Evolutionary conservation across 2,329 filamentous ascomycete genomes (phyloP).

Genomic region (Elsinoe perseae): DNA sequence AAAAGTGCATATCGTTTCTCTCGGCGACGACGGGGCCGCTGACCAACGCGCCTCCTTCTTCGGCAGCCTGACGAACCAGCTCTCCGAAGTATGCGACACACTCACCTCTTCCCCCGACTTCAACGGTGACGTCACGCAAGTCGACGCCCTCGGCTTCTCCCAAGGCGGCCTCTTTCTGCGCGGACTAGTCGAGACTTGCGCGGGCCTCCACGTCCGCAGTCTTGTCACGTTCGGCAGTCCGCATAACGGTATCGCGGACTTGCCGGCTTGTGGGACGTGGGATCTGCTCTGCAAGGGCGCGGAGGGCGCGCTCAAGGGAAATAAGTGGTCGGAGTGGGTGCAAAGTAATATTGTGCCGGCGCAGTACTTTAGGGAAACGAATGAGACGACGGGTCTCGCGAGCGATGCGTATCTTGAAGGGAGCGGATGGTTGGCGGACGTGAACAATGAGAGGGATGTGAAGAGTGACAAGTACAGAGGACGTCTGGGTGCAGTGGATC

Average conservation of each 20-base stretch:
- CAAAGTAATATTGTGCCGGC: slow-evolving; percentile 79
- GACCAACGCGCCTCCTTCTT: slow-evolving; percentile 84
- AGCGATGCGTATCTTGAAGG: slow-evolving; percentile 62
- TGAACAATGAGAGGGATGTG: slow-evolving; percentile 78
- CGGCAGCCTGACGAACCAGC: slow-evolving; percentile 76
- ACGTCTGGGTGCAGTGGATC: slow-evolving; percentile 61
- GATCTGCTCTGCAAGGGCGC: slow-evolving; percentile 79
- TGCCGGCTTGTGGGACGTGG: slow-evolving; percentile 60
- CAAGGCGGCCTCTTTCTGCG: slow-evolving; percentile 96
- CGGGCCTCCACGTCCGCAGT: slow-evolving; percentile 70
- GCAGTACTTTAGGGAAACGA: slow-evolving; percentile 78
- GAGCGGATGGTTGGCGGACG: slow-evolving; percentile 86
- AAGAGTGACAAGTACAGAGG: slow-evolving; percentile 70
- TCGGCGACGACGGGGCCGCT: slow-evolving; percentile 55
- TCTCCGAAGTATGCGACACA: slow-evolving; percentile 68
- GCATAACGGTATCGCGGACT: slow-evolving; percentile 84
- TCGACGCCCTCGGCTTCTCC: slow-evolving; percentile 90
- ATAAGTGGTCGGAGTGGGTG: slow-evolving; percentile 71
- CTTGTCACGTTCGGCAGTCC: slow-evolving; percentile 85
- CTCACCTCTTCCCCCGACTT: slow-evolving; percentile 71
- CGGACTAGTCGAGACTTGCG: slow-evolving; percentile 82
- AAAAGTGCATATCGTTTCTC: slow-evolving; percentile 68
- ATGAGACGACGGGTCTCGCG: slow-evolving; percentile 47
- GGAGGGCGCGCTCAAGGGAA: slow-evolving; percentile 67
- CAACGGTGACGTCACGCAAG: slow-evolving; percentile 23